A percentile compares a stretch with the other conserved stretches of the same genome.
Conservation (phyloP, 805 yeast genomes). For the Lipomyces anomalus region DNA sequence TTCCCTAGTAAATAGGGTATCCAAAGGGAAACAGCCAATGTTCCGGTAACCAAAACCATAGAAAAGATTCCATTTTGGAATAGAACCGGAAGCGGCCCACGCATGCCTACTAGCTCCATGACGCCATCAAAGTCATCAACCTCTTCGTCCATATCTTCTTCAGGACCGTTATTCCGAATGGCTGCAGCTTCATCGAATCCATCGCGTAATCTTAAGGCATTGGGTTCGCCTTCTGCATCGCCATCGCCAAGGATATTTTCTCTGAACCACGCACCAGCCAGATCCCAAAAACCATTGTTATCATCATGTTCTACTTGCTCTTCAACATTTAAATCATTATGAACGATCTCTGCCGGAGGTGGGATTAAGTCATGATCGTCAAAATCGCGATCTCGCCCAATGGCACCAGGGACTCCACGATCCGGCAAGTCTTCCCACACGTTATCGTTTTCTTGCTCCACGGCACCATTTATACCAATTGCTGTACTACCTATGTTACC, state of each 20-base stretch:
- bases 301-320: not conserved
- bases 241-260: constrained; percentile 8
- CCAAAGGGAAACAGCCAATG: constrained; percentile 21
- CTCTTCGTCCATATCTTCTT: constrained; percentile 21
- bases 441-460: too few relatives aligned
- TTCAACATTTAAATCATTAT: too few relatives aligned
- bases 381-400: too few relatives aligned
- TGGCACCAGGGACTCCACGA: too few relatives aligned
- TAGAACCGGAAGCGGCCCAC: constrained; percentile 25
- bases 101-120: constrained; percentile 29
- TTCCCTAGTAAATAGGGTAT: constrained; percentile 29
- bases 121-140: constrained; percentile 30
- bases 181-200: constrained; percentile 7
- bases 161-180: constrained; percentile 13
- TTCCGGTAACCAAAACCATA: constrained; percentile 17
- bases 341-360: too few relatives aligned
- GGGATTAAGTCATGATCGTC: too few relatives aligned
- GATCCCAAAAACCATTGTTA: constrained; percentile 13
- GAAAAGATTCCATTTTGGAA: constrained; percentile 25
- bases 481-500: too few relatives aligned
- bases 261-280: constrained; percentile 10
- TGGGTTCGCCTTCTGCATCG: constrained; percentile 4
- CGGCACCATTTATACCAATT: too few relatives aligned
- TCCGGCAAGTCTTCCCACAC: too few relatives aligned
- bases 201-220: constrained; percentile 1